Evolutionary conservation across 805 yeast species (phyloP).

Genomic region (Wickerhamomyces rabaulensis): DNA sequence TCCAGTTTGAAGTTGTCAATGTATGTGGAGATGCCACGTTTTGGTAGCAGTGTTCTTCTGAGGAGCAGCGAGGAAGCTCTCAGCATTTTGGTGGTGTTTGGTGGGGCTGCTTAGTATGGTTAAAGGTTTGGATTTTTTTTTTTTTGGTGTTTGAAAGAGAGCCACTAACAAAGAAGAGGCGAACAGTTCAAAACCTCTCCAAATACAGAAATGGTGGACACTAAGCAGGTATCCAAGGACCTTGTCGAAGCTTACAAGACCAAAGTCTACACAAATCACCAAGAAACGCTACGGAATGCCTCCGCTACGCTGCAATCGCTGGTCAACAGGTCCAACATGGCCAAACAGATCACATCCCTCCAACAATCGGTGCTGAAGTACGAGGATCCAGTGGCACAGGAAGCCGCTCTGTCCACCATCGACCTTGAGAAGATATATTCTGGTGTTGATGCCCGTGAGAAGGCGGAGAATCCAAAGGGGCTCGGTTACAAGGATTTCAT

Average conservation of each 20-base stretch:
- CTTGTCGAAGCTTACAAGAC: background rate
- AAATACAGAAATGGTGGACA: background rate
- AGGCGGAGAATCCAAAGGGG: conserved; percentile 23
- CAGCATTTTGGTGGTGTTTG: background rate
- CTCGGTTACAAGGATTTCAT: conserved; percentile 51
- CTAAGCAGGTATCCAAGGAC: background rate
- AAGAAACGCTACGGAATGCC: background rate
- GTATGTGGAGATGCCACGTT: background rate
- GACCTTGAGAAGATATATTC: conserved; percentile 54
- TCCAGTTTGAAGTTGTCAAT: conserved; percentile 13
- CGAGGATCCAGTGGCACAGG: conserved; percentile 16
- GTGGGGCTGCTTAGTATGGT: background rate
- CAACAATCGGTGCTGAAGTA: conserved; percentile 8
- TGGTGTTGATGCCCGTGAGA: conserved; percentile 51
- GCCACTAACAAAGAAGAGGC: too few species aligned
- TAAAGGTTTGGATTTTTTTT: too few species aligned
- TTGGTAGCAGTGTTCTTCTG: background rate
- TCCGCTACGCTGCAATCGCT: background rate
- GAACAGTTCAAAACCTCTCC: too few species aligned
- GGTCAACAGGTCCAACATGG: background rate
- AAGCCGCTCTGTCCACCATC: conserved; percentile 51
- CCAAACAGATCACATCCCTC: background rate
- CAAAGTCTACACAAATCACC: background rate
- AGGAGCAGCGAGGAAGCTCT: background rate
- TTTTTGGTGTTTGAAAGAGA: background rate